phyloP scores from a whole-genome alignment of 2,329 filamentous ascomycete genomes.

The Aspergillus calidoustus region DNA sequence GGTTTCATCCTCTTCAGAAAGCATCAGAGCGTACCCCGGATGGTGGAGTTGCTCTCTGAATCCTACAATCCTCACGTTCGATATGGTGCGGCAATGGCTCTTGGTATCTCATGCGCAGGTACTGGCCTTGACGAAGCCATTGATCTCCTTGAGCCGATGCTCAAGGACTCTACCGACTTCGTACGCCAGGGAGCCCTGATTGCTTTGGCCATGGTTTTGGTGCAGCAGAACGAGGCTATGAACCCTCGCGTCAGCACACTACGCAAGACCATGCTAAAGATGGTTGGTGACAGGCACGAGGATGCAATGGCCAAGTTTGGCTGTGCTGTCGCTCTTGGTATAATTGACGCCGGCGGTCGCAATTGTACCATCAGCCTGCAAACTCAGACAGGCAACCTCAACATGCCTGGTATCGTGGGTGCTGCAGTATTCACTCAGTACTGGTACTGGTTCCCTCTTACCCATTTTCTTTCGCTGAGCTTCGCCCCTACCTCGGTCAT shows the following conservation, averaged over 20 bases:
- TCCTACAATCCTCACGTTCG: slow-evolving; percentile 99
- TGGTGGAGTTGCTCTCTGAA: slow-evolving; percentile 97
- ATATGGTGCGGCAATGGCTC: slow-evolving; percentile 96
- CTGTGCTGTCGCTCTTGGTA: slow-evolving; percentile 88
- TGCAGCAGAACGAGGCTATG: slow-evolving; percentile 99
- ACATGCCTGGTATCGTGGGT: slow-evolving; percentile 97
- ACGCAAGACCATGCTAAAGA: slow-evolving; percentile 91
- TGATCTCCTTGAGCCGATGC: slow-evolving; percentile 96
- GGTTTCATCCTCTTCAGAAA: slow-evolving; percentile 99
- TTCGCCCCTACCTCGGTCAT: slow-evolving; percentile 98
- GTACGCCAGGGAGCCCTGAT: slow-evolving; percentile 96
- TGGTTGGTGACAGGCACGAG: slow-evolving; percentile 91
- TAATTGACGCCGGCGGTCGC: slow-evolving; percentile 95
- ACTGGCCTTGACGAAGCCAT: slow-evolving; percentile 96
- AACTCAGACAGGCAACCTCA: slow-evolving; percentile 96
- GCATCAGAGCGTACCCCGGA: slow-evolving; percentile 93
- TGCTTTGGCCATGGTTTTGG: slow-evolving; percentile 94
- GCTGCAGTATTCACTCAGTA: slow-evolving; percentile 99
- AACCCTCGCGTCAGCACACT: slow-evolving; percentile 93
- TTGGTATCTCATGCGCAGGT: slow-evolving; percentile 96
- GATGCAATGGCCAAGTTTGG: slow-evolving; percentile 99
- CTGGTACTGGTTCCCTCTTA: slow-evolving; percentile 99
- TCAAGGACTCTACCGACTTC: slow-evolving; percentile 98
- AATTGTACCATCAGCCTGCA: slow-evolving; percentile 98
- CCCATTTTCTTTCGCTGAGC: slow-evolving; percentile 92